Evolutionary conservation across 1,284 basidiomycete genomes (phyloP).

Genomic region (Entoloma clypeatum): DNA sequence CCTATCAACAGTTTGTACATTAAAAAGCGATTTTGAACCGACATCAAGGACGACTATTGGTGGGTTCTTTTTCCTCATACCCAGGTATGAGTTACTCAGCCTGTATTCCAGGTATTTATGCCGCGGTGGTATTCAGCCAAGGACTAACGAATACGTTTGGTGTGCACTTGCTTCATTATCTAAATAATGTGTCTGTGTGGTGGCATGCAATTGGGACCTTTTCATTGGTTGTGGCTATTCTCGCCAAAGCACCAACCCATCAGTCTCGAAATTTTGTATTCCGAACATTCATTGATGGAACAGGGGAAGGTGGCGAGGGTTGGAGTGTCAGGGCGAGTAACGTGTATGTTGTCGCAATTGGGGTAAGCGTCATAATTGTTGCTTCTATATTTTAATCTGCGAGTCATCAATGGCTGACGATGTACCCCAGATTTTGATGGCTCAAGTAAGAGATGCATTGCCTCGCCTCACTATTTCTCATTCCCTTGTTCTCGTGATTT

Average conservation of each 20-base stretch:
- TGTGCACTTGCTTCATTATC: conserved; percentile 55
- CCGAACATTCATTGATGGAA: conserved; percentile 64
- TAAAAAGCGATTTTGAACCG: conserved; percentile 55
- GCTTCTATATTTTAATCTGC: not conserved
- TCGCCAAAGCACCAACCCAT: conserved; percentile 66
- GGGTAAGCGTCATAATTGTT: conserved; percentile 31
- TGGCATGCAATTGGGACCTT: conserved; percentile 72
- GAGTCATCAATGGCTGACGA: not conserved
- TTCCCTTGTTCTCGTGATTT: not conserved
- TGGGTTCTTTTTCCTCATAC: conserved; percentile 6
- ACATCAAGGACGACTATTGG: conserved; percentile 60
- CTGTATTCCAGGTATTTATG: conserved; percentile 47
- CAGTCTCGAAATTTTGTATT: conserved; percentile 70
- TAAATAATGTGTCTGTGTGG: conserved; percentile 71
- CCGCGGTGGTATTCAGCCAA: conserved; percentile 63
- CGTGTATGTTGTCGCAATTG: conserved; percentile 67
- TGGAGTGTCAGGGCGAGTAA: conserved; percentile 66
- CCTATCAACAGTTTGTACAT: conserved; percentile 57
- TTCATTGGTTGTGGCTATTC: conserved; percentile 59
- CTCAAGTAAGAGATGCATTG: conserved; percentile 40
- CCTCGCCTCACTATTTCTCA: not conserved
- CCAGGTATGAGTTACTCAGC: not conserved
- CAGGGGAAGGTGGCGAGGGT: conserved; percentile 54
- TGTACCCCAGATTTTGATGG: conserved; percentile 50
- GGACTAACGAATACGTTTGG: conserved; percentile 72